phyloP scores from a whole-genome alignment of 345 rosid species.

The Heritiera fomes region DNA sequence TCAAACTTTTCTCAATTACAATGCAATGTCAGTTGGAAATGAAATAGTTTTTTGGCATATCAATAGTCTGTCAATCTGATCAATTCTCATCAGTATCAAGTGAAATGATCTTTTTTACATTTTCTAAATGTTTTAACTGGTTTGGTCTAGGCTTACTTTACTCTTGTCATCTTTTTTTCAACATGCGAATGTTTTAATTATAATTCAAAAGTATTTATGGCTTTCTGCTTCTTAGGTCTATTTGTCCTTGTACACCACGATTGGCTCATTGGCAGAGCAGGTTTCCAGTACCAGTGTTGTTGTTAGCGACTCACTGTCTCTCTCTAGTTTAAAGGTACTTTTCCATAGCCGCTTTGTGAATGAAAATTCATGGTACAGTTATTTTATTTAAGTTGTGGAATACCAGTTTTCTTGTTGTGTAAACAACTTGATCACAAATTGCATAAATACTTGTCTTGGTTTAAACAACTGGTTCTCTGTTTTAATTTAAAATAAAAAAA shows the following conservation, averaged over 20 bases:
- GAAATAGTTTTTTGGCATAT: not conserved
- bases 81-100: not conserved
- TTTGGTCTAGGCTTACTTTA: not conserved
- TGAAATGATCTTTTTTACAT: not conserved
- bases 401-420: not conserved
- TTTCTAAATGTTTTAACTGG: not conserved
- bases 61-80: not conserved
- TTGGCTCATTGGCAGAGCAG: slow-evolving; percentile 73
- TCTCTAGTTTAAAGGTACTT: slow-evolving; percentile 84
- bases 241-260: slow-evolving; percentile 72
- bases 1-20: not conserved
- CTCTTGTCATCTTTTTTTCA: not conserved
- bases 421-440: not conserved
- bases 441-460: not conserved
- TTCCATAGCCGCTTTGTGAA: not conserved
- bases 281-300: slow-evolving; percentile 40
- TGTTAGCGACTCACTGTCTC: slow-evolving; percentile 57
- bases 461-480: not conserved
- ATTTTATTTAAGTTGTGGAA: not conserved
- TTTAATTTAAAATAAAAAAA: not conserved
- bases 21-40: not conserved
- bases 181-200: not conserved
- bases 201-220: not conserved
- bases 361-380: not conserved
- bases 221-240: slow-evolving; percentile 59